Base-by-base conservation (phyloP, 345 rosid species). In the Syzygium grande region DNA sequence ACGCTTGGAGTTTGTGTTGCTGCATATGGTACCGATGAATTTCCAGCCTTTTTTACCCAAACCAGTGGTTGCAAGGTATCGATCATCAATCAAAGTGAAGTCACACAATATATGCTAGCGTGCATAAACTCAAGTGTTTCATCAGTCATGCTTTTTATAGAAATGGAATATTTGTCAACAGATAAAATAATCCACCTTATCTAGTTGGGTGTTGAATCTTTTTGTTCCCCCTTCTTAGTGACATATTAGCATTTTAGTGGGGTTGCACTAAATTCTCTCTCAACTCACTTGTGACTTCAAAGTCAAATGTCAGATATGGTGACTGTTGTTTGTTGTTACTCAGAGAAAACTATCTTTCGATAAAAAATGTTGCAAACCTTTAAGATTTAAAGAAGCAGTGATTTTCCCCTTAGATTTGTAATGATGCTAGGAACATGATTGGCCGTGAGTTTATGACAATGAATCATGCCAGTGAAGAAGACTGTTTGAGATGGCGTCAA, bases 1-100 rank as follows among this genome's bases (percentile, higher is more conserved):
- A 96, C 98, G 85, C 98, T 94, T 86, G 99, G 98, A 51, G 99
- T 95, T 79, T 94, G 96, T 91, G 98, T 96, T 89, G 96, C 98
- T 90, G 92, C 95, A 86, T 94, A 93, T 88, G 91, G 91, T 88
- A 94, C 94, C 23, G 17, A 95, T 84, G 99, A 96, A 89, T 96
- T 95, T 87, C 98, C 98, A 10, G 95, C 98, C 51, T 95, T 97
- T 91, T 96, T 95, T 92, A 94, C 98, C 56, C 95, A 91, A 90
- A 93, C 85, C 86, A 95, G 98, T 83, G 98, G 99, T 86, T 95
- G 93, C 91, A 95, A 96, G 98, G 98, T 95, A 5, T 30, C 1
- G 23, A 27, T 23, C n/a, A 27, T 38, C 21, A 21, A 43, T 80
- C 46, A 22, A 27, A 9, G 46, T 23, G 29, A 19, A 10, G 63